Base-by-base conservation (phyloP, 2,329 filamentous ascomycete genomes). In the Dactylellina parvicollis region DNA sequence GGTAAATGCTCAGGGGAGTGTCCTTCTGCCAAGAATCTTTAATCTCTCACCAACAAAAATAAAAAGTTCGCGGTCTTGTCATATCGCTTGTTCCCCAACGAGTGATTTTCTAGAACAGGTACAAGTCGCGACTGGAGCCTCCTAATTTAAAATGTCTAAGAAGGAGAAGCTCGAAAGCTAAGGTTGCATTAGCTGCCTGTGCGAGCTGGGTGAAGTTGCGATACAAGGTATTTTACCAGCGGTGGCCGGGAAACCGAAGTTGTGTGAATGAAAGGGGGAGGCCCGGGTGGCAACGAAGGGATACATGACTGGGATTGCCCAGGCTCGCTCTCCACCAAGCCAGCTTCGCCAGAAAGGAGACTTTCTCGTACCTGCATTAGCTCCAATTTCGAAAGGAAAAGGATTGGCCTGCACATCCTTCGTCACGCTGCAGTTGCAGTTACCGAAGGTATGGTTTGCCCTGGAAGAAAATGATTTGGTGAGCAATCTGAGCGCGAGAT, bases 331-430 rank as follows among this genome's bases (percentile, higher is more conserved):
- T 7, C 36, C 60, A 40, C 46, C 52, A 30, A 54, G 60, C 38
- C 50, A 42, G 44, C 42, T 57, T 65, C 61, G 42, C 52, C 22
- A 64, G 59, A 66, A 57, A 54, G 26, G 61, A 52, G 42, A 38
- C 38, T 49, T 62, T 57, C 12, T 62, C 26, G 67, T 72, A 72
- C 67, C 67, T 72, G 67, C 67, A 72, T 72, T 72, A 72, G 67
- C 52, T 72, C 52, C 40, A 56, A 44, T 72, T 62, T 62, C 14
- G 38, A 64, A 16, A 38, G 47, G 12, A 57, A 54, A 57, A 59
- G 20, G 28, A 55, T 59, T 61, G 52, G 59, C 62, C 44, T 64
- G 59, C 36, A 44, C 44, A 47, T 16, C 40, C 65, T 49, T 59
- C 57, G 66, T 71, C 66, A 64, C 66, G 60, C 67, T 36, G 67